Evolutionary conservation across 2,329 filamentous ascomycete species (phyloP).

Genomic region (Penicillium sp.): DNA sequence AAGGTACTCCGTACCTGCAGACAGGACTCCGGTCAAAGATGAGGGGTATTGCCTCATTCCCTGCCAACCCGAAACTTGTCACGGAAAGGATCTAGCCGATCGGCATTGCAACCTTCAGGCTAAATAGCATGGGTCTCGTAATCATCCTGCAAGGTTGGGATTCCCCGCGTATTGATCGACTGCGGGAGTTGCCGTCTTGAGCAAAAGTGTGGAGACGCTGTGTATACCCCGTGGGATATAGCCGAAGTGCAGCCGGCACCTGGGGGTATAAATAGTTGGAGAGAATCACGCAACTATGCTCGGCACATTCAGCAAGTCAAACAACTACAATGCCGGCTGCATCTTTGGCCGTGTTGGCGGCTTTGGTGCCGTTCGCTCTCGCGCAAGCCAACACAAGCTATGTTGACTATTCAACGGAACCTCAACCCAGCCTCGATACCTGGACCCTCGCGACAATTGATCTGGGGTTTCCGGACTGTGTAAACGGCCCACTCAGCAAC

Average conservation of each 20-base stretch:
- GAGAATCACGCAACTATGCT: background rate
- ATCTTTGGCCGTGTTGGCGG: constrained; percentile 14
- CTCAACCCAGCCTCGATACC: constrained; percentile 26
- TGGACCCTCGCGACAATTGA: constrained; percentile 21
- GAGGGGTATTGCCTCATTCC: background rate
- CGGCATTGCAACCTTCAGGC: background rate
- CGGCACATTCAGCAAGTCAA: background rate
- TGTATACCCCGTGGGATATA: constrained; percentile 4
- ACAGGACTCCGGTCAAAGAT: background rate
- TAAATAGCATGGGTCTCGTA: background rate
- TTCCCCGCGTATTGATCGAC: constrained; percentile 19
- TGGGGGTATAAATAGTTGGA: background rate
- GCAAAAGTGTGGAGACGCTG: constrained; percentile 10
- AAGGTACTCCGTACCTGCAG: too few relatives aligned
- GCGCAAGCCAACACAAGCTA: constrained; percentile 30
- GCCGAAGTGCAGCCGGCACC: constrained; percentile 2
- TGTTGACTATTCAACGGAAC: constrained; percentile 26
- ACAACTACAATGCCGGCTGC: constrained; percentile 17
- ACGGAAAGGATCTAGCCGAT: background rate
- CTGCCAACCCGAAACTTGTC: background rate
- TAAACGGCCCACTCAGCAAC: constrained; percentile 50
- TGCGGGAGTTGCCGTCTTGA: constrained; percentile 20
- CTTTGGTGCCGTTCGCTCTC: constrained; percentile 21
- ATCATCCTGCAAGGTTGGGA: background rate
- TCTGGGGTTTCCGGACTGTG: constrained; percentile 51